Conservation (phyloP, 176 grass and related monocot genomes). For the Areca catechu region DNA sequence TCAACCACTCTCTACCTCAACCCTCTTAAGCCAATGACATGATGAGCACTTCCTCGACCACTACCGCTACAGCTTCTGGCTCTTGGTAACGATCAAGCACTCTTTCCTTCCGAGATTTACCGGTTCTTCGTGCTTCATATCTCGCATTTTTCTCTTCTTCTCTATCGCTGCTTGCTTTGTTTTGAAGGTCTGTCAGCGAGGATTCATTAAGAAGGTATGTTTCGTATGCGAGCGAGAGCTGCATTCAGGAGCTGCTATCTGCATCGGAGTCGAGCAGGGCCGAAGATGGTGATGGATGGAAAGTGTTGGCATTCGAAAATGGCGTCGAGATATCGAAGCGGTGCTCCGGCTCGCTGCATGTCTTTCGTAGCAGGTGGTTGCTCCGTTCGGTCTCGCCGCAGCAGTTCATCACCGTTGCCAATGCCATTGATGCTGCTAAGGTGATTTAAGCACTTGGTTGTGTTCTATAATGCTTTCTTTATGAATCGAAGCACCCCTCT, state of each 20-base stretch:
- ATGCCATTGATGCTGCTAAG: conserved; percentile 91
- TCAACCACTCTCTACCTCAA: not conserved
- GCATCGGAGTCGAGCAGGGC: conserved; percentile 58
- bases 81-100: conserved; percentile 6
- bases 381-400: conserved; percentile 66
- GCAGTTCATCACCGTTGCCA: conserved; percentile 89
- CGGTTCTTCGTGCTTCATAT: no score
- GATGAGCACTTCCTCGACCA: conserved; percentile 11
- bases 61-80: not conserved
- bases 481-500: no score
- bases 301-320: conserved; percentile 67
- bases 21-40: not conserved
- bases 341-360: conserved; percentile 39
- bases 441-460: conserved; percentile 15
- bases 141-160: no score
- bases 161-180: not conserved
- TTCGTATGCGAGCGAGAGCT: conserved; percentile 85
- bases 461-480: no score
- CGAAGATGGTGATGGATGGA: conserved; percentile 52
- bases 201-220: conserved; percentile 85
- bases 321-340: conserved; percentile 93
- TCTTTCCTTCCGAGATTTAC: no score
- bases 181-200: conserved; percentile 77
- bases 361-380: conserved; percentile 79
- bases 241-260: conserved; percentile 90